These are phyloP conservation scores for Xanthoconium separans DNA, from an alignment of 1,284 basidiomycete species.

Conservation along the genomic window DNA sequence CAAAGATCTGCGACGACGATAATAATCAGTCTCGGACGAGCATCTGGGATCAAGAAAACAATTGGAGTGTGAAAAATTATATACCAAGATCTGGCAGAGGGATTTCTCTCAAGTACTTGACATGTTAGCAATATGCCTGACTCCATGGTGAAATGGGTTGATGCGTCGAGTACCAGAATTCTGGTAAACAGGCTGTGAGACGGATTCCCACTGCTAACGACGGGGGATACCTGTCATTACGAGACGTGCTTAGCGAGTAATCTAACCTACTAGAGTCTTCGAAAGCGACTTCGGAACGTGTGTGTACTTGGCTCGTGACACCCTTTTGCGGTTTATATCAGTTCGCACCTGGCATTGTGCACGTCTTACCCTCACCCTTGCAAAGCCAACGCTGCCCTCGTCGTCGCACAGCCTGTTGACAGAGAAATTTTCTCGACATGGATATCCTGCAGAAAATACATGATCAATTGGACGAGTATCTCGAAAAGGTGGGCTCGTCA, in stretches of 20 bases:
- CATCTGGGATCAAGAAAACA: neutral
- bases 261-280: neutral
- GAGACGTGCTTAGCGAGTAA: neutral
- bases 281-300: neutral
- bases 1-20: too few species aligned
- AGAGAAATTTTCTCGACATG: slow-evolving; percentile 8
- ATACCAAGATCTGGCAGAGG: neutral
- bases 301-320: slow-evolving; percentile 3
- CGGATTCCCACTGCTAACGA: neutral
- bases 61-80: neutral
- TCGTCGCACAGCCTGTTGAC: neutral
- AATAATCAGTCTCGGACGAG: too few species aligned
- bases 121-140: neutral
- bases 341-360: neutral
- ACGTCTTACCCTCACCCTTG: slow-evolving; percentile 1
- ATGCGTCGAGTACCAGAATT: neutral
- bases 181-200: neutral
- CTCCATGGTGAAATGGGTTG: neutral
- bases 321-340: neutral
- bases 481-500: slow-evolving; percentile 21
- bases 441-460: slow-evolving; percentile 16
- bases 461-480: slow-evolving; percentile 15
- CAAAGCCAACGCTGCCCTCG: slow-evolving; percentile 1
- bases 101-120: neutral
- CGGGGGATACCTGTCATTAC: neutral